phyloP scores from a whole-genome alignment of 2,329 filamentous ascomycete species.

The Beauveria brongniartii region DNA sequence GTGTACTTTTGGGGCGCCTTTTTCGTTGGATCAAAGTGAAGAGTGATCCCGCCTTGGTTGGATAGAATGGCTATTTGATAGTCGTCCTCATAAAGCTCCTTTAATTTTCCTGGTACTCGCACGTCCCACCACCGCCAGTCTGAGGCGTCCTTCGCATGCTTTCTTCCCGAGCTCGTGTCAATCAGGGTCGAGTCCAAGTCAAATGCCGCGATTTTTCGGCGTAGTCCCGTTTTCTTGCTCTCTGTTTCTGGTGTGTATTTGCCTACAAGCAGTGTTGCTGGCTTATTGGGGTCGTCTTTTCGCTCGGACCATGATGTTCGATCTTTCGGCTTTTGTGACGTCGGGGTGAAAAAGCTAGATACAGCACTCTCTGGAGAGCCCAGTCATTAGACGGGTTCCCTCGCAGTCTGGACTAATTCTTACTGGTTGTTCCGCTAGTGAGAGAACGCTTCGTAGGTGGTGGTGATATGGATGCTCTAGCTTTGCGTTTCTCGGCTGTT shows the following conservation, averaged over 20 bases:
- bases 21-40: slow-evolving; percentile 65
- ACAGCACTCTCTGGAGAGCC: slow-evolving; percentile 53
- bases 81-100: slow-evolving; percentile 61
- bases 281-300: slow-evolving; percentile 40
- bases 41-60: slow-evolving; percentile 77
- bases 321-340: slow-evolving; percentile 76
- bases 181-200: slow-evolving; percentile 86
- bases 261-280: slow-evolving; percentile 63
- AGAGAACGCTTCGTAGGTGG: slow-evolving; percentile 45
- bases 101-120: slow-evolving; percentile 59
- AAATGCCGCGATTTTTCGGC: slow-evolving; percentile 61
- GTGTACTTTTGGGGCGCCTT: slow-evolving; percentile 48
- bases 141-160: slow-evolving; percentile 57
- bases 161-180: slow-evolving; percentile 69
- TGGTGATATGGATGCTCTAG: slow-evolving; percentile 41
- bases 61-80: slow-evolving; percentile 74
- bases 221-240: slow-evolving; percentile 24
- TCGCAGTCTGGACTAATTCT: slow-evolving; percentile 9
- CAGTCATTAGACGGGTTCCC: slow-evolving; percentile 12
- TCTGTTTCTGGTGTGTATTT: slow-evolving; percentile 48
- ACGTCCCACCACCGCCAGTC: slow-evolving; percentile 96
- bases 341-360: slow-evolving; percentile 79
- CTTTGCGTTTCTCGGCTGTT: slow-evolving; percentile 25
- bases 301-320: slow-evolving; percentile 64
- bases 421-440: slow-evolving; percentile 45